phyloP scores from a whole-genome alignment of 2,329 filamentous ascomycete species.

The Trichoderma polysporum region DNA sequence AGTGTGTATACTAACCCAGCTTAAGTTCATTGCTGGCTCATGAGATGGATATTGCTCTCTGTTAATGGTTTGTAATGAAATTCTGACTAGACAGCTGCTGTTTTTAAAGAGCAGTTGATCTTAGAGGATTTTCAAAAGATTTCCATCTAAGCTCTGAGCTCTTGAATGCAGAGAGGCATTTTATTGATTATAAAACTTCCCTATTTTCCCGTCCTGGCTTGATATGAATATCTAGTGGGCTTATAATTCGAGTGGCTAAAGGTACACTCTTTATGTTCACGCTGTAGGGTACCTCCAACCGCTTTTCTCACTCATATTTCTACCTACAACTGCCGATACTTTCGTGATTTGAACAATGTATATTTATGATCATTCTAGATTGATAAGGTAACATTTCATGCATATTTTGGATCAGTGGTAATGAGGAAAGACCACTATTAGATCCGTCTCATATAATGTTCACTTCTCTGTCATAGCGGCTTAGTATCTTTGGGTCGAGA shows the following conservation, averaged over 20 bases:
- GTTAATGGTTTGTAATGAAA: neutral
- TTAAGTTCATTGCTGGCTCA: neutral
- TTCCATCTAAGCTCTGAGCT: no score
- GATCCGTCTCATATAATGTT: no score
- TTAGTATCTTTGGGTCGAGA: no score
- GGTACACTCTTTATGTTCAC: no score
- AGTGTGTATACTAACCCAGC: neutral
- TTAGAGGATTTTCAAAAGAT: neutral
- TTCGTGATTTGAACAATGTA: neutral
- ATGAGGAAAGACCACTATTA: no score
- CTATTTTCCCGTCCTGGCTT: no score
- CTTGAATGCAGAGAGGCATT: neutral
- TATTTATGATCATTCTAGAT: neutral
- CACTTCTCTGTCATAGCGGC: no score
- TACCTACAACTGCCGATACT: neutral
- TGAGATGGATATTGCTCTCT: neutral
- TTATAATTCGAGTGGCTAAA: no score
- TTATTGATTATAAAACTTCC: neutral
- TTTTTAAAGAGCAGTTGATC: neutral
- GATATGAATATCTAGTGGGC: no score
- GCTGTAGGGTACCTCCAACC: neutral
- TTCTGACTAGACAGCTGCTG: neutral
- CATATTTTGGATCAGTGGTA: neutral
- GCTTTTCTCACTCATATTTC: accelerated
- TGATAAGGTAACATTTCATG: neutral